phyloP scores from a whole-genome alignment of 2,329 filamentous ascomycete species.

The Colletotrichum orchidophilum region DNA sequence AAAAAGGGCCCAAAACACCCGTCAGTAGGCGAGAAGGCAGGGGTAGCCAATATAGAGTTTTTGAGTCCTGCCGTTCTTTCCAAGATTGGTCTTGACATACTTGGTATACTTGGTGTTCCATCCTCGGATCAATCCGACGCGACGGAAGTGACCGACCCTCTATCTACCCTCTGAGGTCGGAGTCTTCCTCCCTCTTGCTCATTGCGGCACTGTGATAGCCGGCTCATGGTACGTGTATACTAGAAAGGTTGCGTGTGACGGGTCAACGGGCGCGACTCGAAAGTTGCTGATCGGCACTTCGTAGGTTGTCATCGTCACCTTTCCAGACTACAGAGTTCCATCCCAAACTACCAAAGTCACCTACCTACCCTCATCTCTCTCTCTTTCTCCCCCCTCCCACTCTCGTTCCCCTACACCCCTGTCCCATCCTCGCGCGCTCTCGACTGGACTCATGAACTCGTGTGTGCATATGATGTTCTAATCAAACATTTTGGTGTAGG shows the following conservation, averaged over 20 bases:
- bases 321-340: neutral
- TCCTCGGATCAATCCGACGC: neutral
- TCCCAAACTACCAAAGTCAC: neutral
- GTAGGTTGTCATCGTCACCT: neutral
- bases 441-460: neutral
- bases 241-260: neutral
- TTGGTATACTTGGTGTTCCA: neutral
- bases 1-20: neutral
- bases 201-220: neutral
- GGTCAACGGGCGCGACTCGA: neutral
- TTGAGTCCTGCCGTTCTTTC: constrained; percentile 1
- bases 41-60: constrained; percentile 2
- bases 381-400: neutral
- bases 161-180: neutral
- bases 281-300: neutral
- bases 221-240: neutral
- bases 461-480: neutral
- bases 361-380: neutral
- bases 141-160: neutral
- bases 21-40: neutral
- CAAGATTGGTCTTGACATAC: neutral
- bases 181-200: neutral
- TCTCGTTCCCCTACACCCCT: too few relatives aligned
- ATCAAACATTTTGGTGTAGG: too few relatives aligned
- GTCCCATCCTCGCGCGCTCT: neutral